Percentiles rank a stretch among this genome's conserved stretches.
These are phyloP conservation scores for Oryza australiensis DNA, from an alignment of 176 grass and related monocot genomes.

Conservation along the genomic window DNA sequence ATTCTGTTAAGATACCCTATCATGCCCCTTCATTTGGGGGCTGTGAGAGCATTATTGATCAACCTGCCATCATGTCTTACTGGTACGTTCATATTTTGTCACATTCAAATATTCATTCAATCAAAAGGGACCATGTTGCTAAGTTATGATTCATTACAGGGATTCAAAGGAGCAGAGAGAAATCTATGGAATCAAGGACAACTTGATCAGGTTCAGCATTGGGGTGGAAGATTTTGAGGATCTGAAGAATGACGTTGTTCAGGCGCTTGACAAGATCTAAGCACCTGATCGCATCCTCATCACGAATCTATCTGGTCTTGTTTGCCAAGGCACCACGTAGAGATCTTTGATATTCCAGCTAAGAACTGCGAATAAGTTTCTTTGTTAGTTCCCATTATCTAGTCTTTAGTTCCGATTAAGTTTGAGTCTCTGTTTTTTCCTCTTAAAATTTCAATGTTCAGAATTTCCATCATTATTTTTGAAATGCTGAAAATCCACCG, in stretches of 20 bases:
- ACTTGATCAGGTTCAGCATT: slow-evolving; percentile 95
- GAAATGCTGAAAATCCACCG: not conserved
- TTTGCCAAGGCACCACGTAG: not conserved
- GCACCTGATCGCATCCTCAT: slow-evolving; percentile 1
- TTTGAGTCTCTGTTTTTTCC: not conserved
- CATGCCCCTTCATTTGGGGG: slow-evolving; percentile 95
- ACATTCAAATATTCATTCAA: not conserved
- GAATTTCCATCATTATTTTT: not conserved
- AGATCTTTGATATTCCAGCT: not conserved
- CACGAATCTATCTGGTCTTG: slow-evolving; percentile 14
- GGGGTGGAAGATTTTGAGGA: slow-evolving; percentile 94
- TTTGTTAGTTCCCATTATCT: not conserved
- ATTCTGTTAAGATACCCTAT: slow-evolving; percentile 96
- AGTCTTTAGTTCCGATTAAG: not conserved
- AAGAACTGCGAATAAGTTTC: slow-evolving; percentile 34
- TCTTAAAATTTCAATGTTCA: not conserved
- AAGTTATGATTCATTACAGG: slow-evolving; percentile 42
- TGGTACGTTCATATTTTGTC: slow-evolving; percentile 54
- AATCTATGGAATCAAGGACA: slow-evolving; percentile 95
- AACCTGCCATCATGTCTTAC: slow-evolving; percentile 99
- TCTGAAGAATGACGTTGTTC: slow-evolving; percentile 83
- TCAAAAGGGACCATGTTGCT: not conserved
- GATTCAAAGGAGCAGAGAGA: slow-evolving; percentile 82
- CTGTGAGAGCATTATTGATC: slow-evolving; percentile 94
- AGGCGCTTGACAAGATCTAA: slow-evolving; percentile 83